phyloP scores from a whole-genome alignment of 2,329 filamentous ascomycete species.

The Akanthomyces lecanii region DNA sequence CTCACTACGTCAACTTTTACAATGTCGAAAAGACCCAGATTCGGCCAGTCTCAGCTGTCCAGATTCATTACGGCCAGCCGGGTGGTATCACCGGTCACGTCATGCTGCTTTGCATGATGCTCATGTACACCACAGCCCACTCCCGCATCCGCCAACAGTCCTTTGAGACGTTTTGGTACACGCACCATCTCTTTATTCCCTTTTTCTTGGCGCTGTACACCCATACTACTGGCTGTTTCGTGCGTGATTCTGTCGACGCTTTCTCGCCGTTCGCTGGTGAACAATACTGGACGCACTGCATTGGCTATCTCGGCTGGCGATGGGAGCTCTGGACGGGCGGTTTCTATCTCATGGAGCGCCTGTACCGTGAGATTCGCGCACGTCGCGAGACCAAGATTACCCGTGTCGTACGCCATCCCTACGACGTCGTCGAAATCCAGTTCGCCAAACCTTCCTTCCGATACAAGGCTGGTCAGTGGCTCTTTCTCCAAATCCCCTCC shows the following conservation, averaged over 20 bases:
- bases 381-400: constrained; percentile 83
- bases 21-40: constrained; percentile 86
- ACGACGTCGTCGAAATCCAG: constrained; percentile 95
- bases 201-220: constrained; percentile 93
- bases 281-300: constrained; percentile 84
- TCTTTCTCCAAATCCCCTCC: constrained; percentile 89
- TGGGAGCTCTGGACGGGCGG: constrained; percentile 89
- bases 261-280: constrained; percentile 81
- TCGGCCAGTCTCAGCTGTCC: constrained; percentile 71
- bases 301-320: constrained; percentile 94
- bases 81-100: constrained; percentile 94
- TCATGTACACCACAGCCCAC: constrained; percentile 97
- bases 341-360: constrained; percentile 79
- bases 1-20: constrained; percentile 98
- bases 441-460: constrained; percentile 95
- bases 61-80: constrained; percentile 87
- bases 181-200: constrained; percentile 95
- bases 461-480: constrained; percentile 98
- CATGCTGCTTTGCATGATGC: constrained; percentile 97
- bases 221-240: constrained; percentile 93
- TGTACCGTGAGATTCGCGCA: constrained; percentile 86
- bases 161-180: constrained; percentile 99
- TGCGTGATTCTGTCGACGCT: constrained; percentile 69
- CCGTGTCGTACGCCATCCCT: constrained; percentile 91
- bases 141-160: constrained; percentile 92